Conservation (phyloP, 495 filamentous ascomycete species). For the Aspergillus panamensis region DNA sequence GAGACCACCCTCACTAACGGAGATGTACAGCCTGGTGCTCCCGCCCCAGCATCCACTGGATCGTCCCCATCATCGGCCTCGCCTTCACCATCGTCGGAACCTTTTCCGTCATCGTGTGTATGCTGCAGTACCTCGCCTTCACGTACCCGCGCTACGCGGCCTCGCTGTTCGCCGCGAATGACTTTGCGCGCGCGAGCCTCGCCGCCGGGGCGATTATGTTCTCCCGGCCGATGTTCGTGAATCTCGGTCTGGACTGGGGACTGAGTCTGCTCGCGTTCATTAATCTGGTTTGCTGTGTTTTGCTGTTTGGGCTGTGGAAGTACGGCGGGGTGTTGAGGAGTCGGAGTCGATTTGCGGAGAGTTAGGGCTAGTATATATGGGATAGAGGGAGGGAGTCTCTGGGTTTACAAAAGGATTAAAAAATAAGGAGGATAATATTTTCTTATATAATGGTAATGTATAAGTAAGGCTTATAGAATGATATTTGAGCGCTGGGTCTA, state of each 20-base stretch:
- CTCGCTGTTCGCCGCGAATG: background rate
- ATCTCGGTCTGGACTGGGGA: background rate
- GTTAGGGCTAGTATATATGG: background rate
- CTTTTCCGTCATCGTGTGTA: background rate
- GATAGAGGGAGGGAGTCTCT: too few species aligned
- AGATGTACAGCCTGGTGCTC: background rate
- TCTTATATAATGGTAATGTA: too few species aligned
- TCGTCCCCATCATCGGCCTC: background rate
- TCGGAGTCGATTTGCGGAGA: background rate
- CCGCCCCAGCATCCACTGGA: background rate
- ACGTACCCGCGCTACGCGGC: conserved; percentile 1
- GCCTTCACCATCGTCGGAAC: background rate
- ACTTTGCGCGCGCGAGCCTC: background rate
- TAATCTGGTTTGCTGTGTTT: background rate
- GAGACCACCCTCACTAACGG: background rate
- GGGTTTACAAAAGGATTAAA: too few species aligned
- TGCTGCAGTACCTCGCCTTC: background rate
- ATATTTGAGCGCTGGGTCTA: too few species aligned
- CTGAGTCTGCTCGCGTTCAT: background rate
- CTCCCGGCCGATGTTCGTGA: background rate
- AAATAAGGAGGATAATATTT: too few species aligned
- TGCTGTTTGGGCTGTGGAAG: background rate
- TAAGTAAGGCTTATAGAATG: too few species aligned
- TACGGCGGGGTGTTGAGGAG: background rate
- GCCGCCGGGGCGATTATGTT: background rate